Conservation (phyloP, 2,329 filamentous ascomycete genomes). For the Clarireedia paspali region DNA sequence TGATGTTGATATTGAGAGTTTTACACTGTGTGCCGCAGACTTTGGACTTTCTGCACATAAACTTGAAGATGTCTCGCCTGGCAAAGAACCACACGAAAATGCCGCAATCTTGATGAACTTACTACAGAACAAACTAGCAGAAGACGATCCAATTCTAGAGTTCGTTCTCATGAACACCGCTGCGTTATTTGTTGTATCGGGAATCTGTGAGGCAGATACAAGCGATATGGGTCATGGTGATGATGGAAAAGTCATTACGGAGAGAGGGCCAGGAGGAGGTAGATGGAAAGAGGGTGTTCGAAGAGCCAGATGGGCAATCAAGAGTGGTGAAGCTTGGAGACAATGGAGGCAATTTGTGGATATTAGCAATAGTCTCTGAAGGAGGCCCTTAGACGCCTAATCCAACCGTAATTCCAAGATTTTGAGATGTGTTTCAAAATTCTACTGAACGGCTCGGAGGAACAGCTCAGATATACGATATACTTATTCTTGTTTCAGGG, state of each 20-base stretch:
- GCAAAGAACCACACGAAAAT: conserved; percentile 81
- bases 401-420: not conserved
- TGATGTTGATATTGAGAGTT: conserved; percentile 59
- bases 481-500: no score
- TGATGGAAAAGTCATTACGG: conserved; percentile 70
- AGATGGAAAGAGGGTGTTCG: conserved; percentile 94
- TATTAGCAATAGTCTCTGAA: conserved; percentile 39
- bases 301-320: conserved; percentile 78
- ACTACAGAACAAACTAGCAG: conserved; percentile 62
- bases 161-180: conserved; percentile 95
- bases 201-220: conserved; percentile 75
- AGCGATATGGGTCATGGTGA: conserved; percentile 76
- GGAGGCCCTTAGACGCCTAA: no score
- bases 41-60: conserved; percentile 76
- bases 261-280: conserved; percentile 76
- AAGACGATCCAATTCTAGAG: conserved; percentile 77
- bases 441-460: not conserved
- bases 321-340: conserved; percentile 77
- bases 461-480: no score
- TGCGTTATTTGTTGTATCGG: conserved; percentile 76
- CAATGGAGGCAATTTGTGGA: conserved; percentile 81
- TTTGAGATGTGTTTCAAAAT: not conserved
- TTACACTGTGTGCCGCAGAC: conserved; percentile 72
- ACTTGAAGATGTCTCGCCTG: conserved; percentile 70
- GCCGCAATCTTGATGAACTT: conserved; percentile 75